Percentiles rank a stretch among this genome's conserved stretches.
Conservation (phyloP, 208 protist species). For the Tritrichomonas foetus region DNA sequence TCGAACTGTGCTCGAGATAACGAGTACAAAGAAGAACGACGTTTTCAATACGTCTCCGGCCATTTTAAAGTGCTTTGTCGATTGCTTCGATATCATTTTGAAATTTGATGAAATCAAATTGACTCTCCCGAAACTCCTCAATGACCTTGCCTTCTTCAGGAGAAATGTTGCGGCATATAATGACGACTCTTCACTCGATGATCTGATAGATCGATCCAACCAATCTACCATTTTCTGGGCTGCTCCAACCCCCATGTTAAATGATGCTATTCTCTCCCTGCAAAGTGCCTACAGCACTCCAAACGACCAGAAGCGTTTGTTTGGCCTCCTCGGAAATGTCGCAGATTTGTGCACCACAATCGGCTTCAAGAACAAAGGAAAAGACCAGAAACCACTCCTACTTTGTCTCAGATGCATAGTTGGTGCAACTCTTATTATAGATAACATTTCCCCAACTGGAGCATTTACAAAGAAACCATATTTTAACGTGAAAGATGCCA, state of each 20-base stretch:
- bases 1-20: neutral
- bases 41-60: neutral
- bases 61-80: neutral
- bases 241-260: neutral
- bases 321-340: neutral
- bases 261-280: neutral
- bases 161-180: neutral
- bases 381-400: neutral
- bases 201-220: neutral
- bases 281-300: neutral
- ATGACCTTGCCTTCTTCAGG: conserved; percentile 4
- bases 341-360: neutral
- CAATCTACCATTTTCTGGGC: conserved; percentile 5
- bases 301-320: no score
- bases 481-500: neutral
- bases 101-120: conserved; percentile 27
- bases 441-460: neutral
- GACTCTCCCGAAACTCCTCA: neutral
- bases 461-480: neutral
- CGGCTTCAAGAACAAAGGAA: neutral
- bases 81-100: neutral
- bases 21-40: neutral
- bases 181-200: neutral
- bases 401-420: neutral
- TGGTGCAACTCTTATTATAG: neutral